These are phyloP conservation scores for Zymoseptoria tritici DNA, from an alignment of 2,329 filamentous ascomycete species.

Conservation along the genomic window DNA sequence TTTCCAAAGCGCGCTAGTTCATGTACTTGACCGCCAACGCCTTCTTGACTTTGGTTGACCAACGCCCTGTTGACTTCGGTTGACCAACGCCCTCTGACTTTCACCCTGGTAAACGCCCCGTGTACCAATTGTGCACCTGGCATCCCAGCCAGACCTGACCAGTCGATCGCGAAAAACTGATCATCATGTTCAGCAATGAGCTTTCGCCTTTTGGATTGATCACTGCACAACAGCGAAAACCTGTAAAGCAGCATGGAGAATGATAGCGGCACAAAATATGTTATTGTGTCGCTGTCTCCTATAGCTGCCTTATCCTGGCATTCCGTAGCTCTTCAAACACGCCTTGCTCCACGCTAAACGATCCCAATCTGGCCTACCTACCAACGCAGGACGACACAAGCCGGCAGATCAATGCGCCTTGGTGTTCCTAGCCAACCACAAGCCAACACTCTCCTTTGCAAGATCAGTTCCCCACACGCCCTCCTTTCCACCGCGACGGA, in stretches of 20 bases:
- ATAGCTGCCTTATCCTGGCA: neutral
- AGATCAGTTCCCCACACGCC: slow-evolving; percentile 57
- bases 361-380: neutral
- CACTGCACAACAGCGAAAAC: too few species aligned
- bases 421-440: slow-evolving; percentile 42
- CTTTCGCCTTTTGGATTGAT: too few species aligned
- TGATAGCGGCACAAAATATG: neutral
- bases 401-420: slow-evolving; percentile 10
- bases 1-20: too few species aligned
- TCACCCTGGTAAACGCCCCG: too few species aligned
- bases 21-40: too few species aligned
- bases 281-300: neutral
- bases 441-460: slow-evolving; percentile 54
- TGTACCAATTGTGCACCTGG: too few species aligned
- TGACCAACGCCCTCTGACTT: too few species aligned
- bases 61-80: too few species aligned
- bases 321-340: neutral
- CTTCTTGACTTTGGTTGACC: too few species aligned
- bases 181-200: too few species aligned
- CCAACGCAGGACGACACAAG: neutral
- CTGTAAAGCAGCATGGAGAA: neutral
- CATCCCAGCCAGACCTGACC: too few species aligned
- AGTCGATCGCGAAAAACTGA: too few species aligned
- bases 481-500: slow-evolving; percentile 56
- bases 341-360: neutral